Conservation (phyloP, 2,329 filamentous ascomycete species). For the Tolypocladium paradoxum region DNA sequence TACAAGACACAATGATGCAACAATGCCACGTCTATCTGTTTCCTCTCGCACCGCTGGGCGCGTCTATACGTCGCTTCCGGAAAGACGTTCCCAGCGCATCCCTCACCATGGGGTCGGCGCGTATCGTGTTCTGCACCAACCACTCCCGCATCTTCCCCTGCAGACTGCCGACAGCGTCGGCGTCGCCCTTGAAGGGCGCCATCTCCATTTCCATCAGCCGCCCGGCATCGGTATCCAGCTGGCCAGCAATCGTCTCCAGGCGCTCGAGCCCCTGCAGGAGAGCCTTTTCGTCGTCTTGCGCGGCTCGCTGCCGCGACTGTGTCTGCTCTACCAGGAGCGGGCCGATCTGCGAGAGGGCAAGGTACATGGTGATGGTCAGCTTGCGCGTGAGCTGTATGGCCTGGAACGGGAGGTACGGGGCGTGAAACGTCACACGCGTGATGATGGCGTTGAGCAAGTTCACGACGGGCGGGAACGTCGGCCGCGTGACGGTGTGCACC, state of each 20-base stretch:
- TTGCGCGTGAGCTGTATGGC: constrained; percentile 65
- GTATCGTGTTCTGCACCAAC: constrained; percentile 77
- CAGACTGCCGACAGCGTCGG: constrained; percentile 44
- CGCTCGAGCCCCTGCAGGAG: constrained; percentile 54
- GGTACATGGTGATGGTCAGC: constrained; percentile 66
- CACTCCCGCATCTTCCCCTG: constrained; percentile 71
- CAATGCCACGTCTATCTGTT: constrained; percentile 23
- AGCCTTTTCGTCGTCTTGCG: constrained; percentile 33
- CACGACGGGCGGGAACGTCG: constrained; percentile 36
- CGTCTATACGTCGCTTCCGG: constrained; percentile 49
- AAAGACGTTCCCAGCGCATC: constrained; percentile 64
- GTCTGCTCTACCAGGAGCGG: constrained; percentile 46
- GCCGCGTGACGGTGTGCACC: constrained; percentile 43
- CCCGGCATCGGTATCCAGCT: constrained; percentile 57
- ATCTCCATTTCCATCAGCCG: constrained; percentile 68
- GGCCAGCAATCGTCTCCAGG: constrained; percentile 47
- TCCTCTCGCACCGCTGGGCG: constrained; percentile 49
- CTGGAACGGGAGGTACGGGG: constrained; percentile 76
- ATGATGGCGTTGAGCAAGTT: constrained; percentile 34
- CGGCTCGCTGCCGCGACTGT: constrained; percentile 14
- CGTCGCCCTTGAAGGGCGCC: constrained; percentile 69
- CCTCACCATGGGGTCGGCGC: constrained; percentile 68
- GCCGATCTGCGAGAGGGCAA: constrained; percentile 72
- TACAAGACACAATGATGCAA: not conserved
- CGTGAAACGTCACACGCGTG: constrained; percentile 28